Evolutionary conservation across 805 yeast genomes (phyloP).

Genomic region (Kodamaea fukazawae): DNA sequence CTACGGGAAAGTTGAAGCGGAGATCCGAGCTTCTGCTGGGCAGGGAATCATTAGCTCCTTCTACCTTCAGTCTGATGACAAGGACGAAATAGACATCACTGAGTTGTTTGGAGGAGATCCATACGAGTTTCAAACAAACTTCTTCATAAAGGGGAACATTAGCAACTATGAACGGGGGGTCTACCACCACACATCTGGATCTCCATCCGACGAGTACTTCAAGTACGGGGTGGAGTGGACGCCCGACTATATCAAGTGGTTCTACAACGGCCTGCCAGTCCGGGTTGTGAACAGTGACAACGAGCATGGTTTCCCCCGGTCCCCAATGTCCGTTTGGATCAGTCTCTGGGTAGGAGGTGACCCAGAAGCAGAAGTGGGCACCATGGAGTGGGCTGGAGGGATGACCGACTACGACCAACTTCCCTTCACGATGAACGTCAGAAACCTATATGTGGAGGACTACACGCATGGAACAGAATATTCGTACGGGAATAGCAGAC

Average conservation of each 20-base stretch:
- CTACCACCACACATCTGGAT: slow-evolving; percentile 23
- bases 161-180: slow-evolving; percentile 34
- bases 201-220: slow-evolving; percentile 27
- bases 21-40: slow-evolving; percentile 31
- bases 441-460: slow-evolving; percentile 21
- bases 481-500: slow-evolving; percentile 23
- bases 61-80: slow-evolving; percentile 41
- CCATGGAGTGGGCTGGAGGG: slow-evolving; percentile 43
- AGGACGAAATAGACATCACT: slow-evolving; percentile 41
- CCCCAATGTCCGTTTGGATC: slow-evolving; percentile 36
- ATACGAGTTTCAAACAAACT: slow-evolving; percentile 34
- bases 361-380: slow-evolving; percentile 29
- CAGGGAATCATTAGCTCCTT: slow-evolving; percentile 38
- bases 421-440: slow-evolving; percentile 34
- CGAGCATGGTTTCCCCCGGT: slow-evolving; percentile 30
- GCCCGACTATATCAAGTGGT: slow-evolving; percentile 28
- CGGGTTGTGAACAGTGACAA: slow-evolving; percentile 20
- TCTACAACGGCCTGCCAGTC: slow-evolving; percentile 25
- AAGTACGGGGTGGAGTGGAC: slow-evolving; percentile 40
- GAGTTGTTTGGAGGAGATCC: slow-evolving; percentile 39
- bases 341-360: slow-evolving; percentile 47
- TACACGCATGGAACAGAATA: slow-evolving; percentile 29
- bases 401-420: slow-evolving; percentile 25
- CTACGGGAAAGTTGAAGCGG: slow-evolving; percentile 39
- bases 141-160: slow-evolving; percentile 39